phyloP scores from a whole-genome alignment of 305 asterid species.

The Andrographis paniculata region DNA sequence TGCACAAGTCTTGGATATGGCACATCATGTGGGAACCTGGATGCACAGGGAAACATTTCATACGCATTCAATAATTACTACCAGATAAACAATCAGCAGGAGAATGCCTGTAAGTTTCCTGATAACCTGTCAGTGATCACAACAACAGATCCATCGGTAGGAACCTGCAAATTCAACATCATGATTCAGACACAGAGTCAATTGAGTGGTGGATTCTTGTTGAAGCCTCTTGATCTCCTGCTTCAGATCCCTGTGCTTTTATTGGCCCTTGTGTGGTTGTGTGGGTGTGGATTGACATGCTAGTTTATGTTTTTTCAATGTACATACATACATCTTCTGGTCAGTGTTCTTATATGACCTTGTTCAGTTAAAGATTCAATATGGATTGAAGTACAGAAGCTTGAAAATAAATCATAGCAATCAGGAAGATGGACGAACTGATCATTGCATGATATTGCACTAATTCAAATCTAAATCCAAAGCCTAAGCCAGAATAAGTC shows the following conservation, averaged over 20 bases:
- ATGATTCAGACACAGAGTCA: constrained; percentile 42
- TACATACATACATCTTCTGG: constrained; percentile 10
- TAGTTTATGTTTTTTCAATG: constrained; percentile 21
- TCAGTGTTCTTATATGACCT: constrained; percentile 6
- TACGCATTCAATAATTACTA: constrained; percentile 48
- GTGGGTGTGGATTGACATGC: constrained; percentile 5
- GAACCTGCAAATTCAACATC: constrained; percentile 49
- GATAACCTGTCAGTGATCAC: constrained; percentile 61
- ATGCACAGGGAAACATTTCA: constrained; percentile 31
- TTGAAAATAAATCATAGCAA: too few relatives aligned
- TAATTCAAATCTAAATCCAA: too few relatives aligned
- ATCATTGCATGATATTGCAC: too few relatives aligned
- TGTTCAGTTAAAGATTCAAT: too few relatives aligned
- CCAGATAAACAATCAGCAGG: constrained; percentile 39
- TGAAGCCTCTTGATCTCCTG: constrained; percentile 23
- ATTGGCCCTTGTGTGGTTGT: constrained; percentile 22
- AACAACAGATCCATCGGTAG: constrained; percentile 51
- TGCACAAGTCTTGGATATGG: constrained; percentile 46
- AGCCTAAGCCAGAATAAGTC: too few relatives aligned
- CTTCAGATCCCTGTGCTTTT: constrained; percentile 27
- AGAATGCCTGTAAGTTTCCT: constrained; percentile 61
- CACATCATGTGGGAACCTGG: constrained; percentile 37
- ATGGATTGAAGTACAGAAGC: too few relatives aligned
- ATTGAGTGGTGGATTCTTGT: constrained; percentile 22
- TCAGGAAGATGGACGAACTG: too few relatives aligned